phyloP scores from a whole-genome alignment of 768 basidiomycete species.

The Harrya chromipes region DNA sequence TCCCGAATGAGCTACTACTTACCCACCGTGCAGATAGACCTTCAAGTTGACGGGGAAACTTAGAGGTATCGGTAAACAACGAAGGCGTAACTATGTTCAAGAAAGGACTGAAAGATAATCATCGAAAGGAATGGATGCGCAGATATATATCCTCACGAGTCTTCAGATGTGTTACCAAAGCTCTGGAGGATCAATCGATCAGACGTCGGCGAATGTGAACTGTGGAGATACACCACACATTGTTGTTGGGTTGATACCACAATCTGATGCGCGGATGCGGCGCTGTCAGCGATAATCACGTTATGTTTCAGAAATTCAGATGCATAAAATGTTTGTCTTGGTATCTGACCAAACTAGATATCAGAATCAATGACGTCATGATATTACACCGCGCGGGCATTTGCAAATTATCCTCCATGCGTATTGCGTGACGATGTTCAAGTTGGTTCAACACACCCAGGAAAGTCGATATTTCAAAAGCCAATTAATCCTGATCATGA shows the following conservation, averaged over 20 bases:
- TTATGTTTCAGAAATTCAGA: constrained; percentile 50
- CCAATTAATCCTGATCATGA: no score
- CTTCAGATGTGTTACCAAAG: constrained; percentile 62
- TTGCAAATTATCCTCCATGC: no score
- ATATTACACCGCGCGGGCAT: no score
- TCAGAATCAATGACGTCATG: no score
- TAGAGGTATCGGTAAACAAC: constrained; percentile 34
- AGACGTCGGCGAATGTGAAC: no score
- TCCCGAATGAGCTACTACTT: constrained; percentile 8
- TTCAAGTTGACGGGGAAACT: constrained; percentile 66
- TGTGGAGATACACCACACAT: constrained; percentile 40
- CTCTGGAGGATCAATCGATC: constrained; percentile 28
- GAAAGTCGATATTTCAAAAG: no score
- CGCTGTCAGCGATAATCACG: constrained; percentile 32
- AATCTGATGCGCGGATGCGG: constrained; percentile 37
- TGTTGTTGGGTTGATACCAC: constrained; percentile 56
- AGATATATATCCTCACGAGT: constrained; percentile 43
- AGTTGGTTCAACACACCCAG: no score
- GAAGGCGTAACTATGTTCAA: constrained; percentile 61
- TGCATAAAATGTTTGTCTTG: constrained; percentile 56
- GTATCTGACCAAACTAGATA: no score
- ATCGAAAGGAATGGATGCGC: background rate
- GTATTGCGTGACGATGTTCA: no score
- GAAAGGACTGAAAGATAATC: constrained; percentile 43
- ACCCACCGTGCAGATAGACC: constrained; percentile 79